A percentile compares a stretch with the other conserved stretches of the same genome.
Evolutionary conservation across 2,329 filamentous ascomycete genomes (phyloP).

Genomic region (Chaetomiaceae sp.): DNA sequence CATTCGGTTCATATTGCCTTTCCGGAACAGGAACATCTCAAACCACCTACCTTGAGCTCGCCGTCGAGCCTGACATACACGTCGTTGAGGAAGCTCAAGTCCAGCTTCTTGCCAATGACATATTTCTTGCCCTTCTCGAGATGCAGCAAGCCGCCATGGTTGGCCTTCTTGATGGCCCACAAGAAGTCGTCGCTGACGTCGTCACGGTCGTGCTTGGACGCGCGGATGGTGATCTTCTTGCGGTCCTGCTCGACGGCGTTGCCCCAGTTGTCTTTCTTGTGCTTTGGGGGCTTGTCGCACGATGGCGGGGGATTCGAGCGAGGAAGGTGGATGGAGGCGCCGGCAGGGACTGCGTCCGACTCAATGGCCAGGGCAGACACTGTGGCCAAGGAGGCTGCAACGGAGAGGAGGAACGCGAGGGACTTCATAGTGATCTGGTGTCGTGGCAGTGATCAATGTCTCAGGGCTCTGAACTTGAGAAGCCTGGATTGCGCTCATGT

Average conservation of each 20-base stretch:
- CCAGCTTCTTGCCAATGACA: constrained; percentile 54
- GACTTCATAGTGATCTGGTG: constrained; percentile 6
- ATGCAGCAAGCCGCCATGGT: constrained; percentile 53
- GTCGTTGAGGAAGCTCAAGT: constrained; percentile 53
- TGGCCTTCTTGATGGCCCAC: constrained; percentile 49
- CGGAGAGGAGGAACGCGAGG: not conserved
- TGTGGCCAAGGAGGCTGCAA: constrained; percentile 4
- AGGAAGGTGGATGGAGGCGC: not conserved
- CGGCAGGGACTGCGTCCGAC: not conserved
- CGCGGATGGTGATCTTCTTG: constrained; percentile 43
- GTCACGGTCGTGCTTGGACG: constrained; percentile 49
- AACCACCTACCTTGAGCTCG: constrained; percentile 40
- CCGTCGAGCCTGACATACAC: constrained; percentile 56
- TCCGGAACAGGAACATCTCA: no score
- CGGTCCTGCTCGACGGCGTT: constrained; percentile 20
- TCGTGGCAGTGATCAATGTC: no score
- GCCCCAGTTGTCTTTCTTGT: constrained; percentile 6
- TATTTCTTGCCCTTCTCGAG: constrained; percentile 50
- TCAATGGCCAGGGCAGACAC: constrained; percentile 1
- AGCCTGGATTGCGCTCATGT: not conserved
- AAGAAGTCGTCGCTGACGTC: constrained; percentile 54
- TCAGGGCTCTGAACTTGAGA: not conserved
- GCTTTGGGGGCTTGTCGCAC: not conserved
- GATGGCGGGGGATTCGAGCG: not conserved
- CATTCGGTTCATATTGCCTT: no score